phyloP scores from a whole-genome alignment of 1,284 basidiomycete species.

The Ceratobasidium sp. region DNA sequence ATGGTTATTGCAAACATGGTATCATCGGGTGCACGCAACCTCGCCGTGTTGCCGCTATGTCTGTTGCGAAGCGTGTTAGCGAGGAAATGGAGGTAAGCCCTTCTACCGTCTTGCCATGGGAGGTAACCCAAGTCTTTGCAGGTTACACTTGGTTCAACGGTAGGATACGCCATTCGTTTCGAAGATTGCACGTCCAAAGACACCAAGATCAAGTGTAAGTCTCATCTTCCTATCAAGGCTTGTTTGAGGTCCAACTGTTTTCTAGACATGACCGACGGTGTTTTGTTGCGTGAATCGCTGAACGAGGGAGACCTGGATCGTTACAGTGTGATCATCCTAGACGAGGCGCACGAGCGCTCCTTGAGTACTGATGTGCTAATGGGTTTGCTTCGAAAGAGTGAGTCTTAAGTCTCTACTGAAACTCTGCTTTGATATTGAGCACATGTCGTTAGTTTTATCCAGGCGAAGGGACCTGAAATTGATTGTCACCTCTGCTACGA shows the following conservation, averaged over 20 bases:
- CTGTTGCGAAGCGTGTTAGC: slow-evolving; percentile 97
- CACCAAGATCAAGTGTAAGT: slow-evolving; percentile 93
- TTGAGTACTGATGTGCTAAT: slow-evolving; percentile 97
- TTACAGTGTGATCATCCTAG: slow-evolving; percentile 95
- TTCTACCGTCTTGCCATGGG: not conserved
- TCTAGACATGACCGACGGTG: slow-evolving; percentile 97
- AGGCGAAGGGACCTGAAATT: slow-evolving; percentile 92
- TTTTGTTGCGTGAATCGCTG: slow-evolving; percentile 91
- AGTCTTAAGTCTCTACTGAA: slow-evolving; percentile 50
- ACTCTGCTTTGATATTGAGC: not conserved
- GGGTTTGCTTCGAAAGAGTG: slow-evolving; percentile 93
- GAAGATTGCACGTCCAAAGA: slow-evolving; percentile 94
- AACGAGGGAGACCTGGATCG: slow-evolving; percentile 96
- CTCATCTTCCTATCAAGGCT: no score
- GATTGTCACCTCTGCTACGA: slow-evolving; percentile 98
- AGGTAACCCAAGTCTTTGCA: slow-evolving; percentile 50
- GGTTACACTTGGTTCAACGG: slow-evolving; percentile 87
- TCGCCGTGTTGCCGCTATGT: slow-evolving; percentile 98
- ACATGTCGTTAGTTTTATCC: slow-evolving; percentile 75
- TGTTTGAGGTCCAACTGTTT: slow-evolving; percentile 32
- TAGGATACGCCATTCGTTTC: slow-evolving; percentile 98
- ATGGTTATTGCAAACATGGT: slow-evolving; percentile 90
- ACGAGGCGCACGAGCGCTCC: slow-evolving; percentile 97
- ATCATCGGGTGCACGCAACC: slow-evolving; percentile 97
- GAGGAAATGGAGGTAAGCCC: slow-evolving; percentile 77